Percentiles rank a stretch among this genome's conserved stretches.
Evolutionary conservation across 495 filamentous ascomycete genomes (phyloP).

Genomic region (Baudoinia panamericana): DNA sequence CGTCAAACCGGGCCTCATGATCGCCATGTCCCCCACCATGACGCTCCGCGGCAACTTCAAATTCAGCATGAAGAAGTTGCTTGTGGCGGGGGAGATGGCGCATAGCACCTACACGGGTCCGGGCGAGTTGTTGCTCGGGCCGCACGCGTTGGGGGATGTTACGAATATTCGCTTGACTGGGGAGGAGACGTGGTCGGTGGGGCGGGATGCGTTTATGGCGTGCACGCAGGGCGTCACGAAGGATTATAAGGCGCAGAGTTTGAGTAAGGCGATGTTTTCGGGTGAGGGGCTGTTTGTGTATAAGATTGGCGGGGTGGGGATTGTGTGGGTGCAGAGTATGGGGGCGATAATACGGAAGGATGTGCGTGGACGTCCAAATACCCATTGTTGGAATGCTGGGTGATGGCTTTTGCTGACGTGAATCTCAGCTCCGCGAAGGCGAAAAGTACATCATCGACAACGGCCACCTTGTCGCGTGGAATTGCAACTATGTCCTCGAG

Average conservation of each 20-base stretch:
- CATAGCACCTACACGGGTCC: slow-evolving; percentile 79
- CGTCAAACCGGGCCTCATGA: slow-evolving; percentile 78
- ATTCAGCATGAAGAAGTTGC: slow-evolving; percentile 72
- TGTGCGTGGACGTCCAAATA: slow-evolving; percentile 40
- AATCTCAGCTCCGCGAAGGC: slow-evolving; percentile 48
- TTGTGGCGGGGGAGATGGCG: slow-evolving; percentile 68
- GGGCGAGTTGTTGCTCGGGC: slow-evolving; percentile 76
- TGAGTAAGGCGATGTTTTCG: slow-evolving; percentile 87
- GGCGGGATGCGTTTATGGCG: slow-evolving; percentile 19
- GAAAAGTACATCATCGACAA: slow-evolving; percentile 92
- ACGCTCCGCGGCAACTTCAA: slow-evolving; percentile 67
- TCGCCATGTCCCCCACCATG: slow-evolving; percentile 83
- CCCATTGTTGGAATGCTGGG: neutral
- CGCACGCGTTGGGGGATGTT: slow-evolving; percentile 71
- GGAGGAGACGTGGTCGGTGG: slow-evolving; percentile 64
- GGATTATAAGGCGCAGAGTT: slow-evolving; percentile 72
- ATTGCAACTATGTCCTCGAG: slow-evolving; percentile 83
- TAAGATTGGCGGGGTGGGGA: slow-evolving; percentile 62
- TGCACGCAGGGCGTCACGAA: slow-evolving; percentile 62
- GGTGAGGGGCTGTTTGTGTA: slow-evolving; percentile 90
- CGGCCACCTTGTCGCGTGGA: slow-evolving; percentile 93
- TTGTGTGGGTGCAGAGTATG: slow-evolving; percentile 83
- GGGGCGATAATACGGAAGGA: slow-evolving; percentile 94
- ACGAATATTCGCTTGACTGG: slow-evolving; percentile 61
- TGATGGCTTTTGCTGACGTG: too few species aligned